Evolutionary conservation across 495 filamentous ascomycete genomes (phyloP), one percentile per base, ranked within the genome.

Genomic region (Penicillium coffeae): DNA sequence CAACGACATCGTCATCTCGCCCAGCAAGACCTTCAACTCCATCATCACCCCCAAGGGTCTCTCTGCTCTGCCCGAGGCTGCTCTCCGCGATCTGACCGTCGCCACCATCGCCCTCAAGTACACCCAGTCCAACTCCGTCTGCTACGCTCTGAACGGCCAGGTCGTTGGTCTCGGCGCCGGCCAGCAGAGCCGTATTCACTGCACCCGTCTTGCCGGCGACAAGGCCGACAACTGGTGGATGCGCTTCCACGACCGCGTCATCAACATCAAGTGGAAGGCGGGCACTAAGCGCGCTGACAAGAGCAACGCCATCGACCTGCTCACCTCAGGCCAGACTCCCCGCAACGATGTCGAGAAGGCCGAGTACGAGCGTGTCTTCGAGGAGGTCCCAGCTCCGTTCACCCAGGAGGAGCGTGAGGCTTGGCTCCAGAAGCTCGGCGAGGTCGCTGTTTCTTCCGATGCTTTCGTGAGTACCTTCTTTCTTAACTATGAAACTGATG

Each of bases 161-260:
- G 77, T 96, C 66, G 82, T 98, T 55, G 93, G 93, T 41, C 80
- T 98, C 37, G 93, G 94, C 52, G 93, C 93, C 42, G 93, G 93
- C 42, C 93, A 98, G 70, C 93, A 98, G 73, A 92, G 87, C 51
- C 84, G 93, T 55, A 98, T 98, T 58, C 94, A 97, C 78, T 97
- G 94, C 78, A 98, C 93, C 20, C 85, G 93, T 52, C 80, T 98
- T 35, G 93, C 93, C n/a, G 93, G 94, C 53, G 93, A 96, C 74
- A 98, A 98, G 77, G 89, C 90, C 40, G 93, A 98, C 70, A 95
- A 92, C 77, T 98, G 93, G 93, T 98, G 93, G 93, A 84, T 97
- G 73, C 85, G 93, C 57, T 96, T 96, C 80, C 87, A 95, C 74
- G 85, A 89, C 42, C 86, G 88, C 30, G 83, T 90, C 6, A 76